Percentiles rank a stretch among this genome's conserved stretches.
phyloP scores from a whole-genome alignment of 1,284 basidiomycete genomes.

The Ganoderma sinense region DNA sequence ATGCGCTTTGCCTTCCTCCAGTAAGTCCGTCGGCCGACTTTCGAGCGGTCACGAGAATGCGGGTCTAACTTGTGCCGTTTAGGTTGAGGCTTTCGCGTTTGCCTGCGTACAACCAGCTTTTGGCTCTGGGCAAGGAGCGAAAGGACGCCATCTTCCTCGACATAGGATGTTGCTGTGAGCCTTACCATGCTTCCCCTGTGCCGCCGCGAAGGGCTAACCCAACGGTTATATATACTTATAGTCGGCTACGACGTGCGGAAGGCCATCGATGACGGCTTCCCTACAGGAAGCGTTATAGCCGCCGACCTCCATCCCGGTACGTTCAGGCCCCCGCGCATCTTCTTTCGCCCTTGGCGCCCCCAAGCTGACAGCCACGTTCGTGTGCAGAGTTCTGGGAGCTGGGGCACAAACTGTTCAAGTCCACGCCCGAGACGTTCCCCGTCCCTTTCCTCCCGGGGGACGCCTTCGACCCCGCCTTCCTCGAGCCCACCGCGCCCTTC shows the following conservation, averaged over 20 bases:
- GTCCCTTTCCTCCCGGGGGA: conserved; percentile 52
- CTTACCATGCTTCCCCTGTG: not conserved
- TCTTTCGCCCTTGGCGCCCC: conserved; percentile 28
- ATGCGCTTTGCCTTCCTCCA: conserved; percentile 5
- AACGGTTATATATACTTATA: too few species aligned
- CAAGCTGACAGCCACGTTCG: conserved; percentile 11
- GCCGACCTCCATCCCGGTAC: conserved; percentile 32
- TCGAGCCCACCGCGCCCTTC: conserved; percentile 36
- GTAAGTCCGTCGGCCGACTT: not conserved
- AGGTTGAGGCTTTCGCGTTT: conserved; percentile 4
- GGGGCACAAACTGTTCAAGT: conserved; percentile 40
- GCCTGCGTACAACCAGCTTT: conserved; percentile 8
- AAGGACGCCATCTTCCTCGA: conserved; percentile 10
- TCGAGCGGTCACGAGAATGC: not conserved
- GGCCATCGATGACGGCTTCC: conserved; percentile 35
- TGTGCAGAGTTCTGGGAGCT: conserved; percentile 38
- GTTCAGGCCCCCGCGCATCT: conserved; percentile 8
- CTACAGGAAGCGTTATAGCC: conserved; percentile 31
- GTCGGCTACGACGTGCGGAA: conserved; percentile 7
- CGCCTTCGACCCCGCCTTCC: conserved; percentile 45
- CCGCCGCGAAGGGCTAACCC: not conserved
- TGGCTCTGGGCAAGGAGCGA: conserved; percentile 8
- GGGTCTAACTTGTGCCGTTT: too few species aligned
- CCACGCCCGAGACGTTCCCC: conserved; percentile 46
- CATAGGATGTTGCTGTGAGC: conserved; percentile 31